Evolutionary conservation across 495 filamentous ascomycete genomes (phyloP).

Genomic region (Bombardia bombarda): DNA sequence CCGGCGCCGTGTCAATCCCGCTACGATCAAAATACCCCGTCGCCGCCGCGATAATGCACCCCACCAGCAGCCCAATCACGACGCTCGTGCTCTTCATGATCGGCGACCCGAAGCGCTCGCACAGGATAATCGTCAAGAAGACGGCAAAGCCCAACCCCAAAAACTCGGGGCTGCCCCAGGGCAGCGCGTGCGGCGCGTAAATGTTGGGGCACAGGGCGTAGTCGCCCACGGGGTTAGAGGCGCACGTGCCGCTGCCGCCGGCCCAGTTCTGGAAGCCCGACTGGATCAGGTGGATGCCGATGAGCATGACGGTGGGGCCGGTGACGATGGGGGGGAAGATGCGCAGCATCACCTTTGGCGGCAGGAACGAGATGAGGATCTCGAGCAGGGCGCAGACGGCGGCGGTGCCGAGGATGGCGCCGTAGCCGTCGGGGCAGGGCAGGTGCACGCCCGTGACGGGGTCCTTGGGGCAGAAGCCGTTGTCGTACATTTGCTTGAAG

Average conservation of each 20-base stretch:
- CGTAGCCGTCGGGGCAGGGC: conserved; percentile 80
- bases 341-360: conserved; percentile 58
- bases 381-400: conserved; percentile 64
- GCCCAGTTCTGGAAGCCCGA: conserved; percentile 80
- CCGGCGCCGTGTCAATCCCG: conserved; percentile 63
- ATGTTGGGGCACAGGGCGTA: conserved; percentile 64
- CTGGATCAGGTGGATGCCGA: conserved; percentile 61
- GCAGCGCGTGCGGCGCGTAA: conserved; percentile 67
- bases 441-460: conserved; percentile 56
- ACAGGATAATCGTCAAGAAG: conserved; percentile 78
- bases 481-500: conserved; percentile 77
- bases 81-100: conserved; percentile 62
- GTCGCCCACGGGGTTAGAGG: conserved; percentile 43
- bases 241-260: conserved; percentile 63
- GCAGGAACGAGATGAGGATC: conserved; percentile 67
- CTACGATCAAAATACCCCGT: conserved; percentile 72
- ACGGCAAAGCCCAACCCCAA: conserved; percentile 82
- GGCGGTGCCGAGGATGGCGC: conserved; percentile 72
- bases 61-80: conserved; percentile 71
- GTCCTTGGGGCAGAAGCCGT: conserved; percentile 63
- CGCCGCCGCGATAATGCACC: conserved; percentile 81
- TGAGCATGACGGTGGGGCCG: conserved; percentile 69
- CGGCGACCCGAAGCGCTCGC: conserved; percentile 78
- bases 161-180: conserved; percentile 83
- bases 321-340: conserved; percentile 89